Evolutionary conservation across 148 eudicot species (phyloP), one percentile per base, ranked within the genome.

Genomic region (Heliosperma pusillum): DNA sequence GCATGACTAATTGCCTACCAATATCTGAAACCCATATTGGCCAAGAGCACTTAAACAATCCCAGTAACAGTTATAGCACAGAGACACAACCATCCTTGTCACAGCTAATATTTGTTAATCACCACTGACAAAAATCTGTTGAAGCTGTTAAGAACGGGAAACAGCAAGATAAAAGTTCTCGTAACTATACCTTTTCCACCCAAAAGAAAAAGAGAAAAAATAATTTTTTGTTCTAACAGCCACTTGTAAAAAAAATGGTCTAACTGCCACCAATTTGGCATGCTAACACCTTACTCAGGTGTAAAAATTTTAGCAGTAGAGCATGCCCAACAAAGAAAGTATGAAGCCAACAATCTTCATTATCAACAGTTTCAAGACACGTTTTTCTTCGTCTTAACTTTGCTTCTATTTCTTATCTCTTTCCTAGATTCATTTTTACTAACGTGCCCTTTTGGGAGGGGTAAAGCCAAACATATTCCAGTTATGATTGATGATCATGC

Each of bases 1-100:
- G 13, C 70, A 20, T 52, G 52, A 66, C 62, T 58, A n/a, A n/a
- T n/a, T n/a, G n/a, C n/a, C n/a, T n/a, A 58, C 27, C 62, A 57
- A 4, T 16, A 57, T 1, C 26, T 58, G 21, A n/a, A 56, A 58
- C 3, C 7, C 62, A 58, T 58, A 25, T 58, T 21, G 25, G 62
- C 21, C 62, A 58, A 58, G 25, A 58, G 27, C 6, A 20, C 62
- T 58, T 36, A 7, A 36, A 36, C 24, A 58, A 1, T 63, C n/a
- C 40, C 10, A 63, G 67, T 27, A 16, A 27, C 40, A 25, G 27
- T 12, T 6, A 6, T 36, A 36, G 42, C 42, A 36, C 42, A 36
- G 7, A 36, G 42, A 36, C 42, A 36, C 42, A 36, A 36, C 42
- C 42, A 36, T 36, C 42, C 42, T 5, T 8, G 9, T 1, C 7